Evolutionary conservation across 176 grass and related monocot genomes (phyloP).

Genomic region (Pharus latifolius): DNA sequence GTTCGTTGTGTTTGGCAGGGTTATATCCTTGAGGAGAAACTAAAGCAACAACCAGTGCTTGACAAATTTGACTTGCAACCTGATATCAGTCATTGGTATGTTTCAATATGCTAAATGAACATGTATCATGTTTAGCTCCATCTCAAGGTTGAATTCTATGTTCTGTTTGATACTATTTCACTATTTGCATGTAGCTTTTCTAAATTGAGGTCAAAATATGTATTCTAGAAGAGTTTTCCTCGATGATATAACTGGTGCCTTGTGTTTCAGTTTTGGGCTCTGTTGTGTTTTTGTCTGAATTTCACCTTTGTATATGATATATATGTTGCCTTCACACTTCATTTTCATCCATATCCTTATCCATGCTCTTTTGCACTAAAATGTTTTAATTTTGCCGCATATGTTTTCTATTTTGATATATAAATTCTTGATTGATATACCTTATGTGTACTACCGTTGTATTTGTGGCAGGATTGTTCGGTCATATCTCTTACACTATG

Average conservation of each 20-base stretch:
- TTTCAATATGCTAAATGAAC: neutral
- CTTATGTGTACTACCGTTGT: slow-evolving; percentile 2
- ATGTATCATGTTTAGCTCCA: neutral
- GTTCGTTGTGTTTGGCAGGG: slow-evolving; percentile 43
- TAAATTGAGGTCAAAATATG: neutral
- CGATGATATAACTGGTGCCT: neutral
- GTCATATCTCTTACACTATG: slow-evolving; percentile 96
- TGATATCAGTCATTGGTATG: slow-evolving; percentile 68
- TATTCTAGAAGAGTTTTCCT: neutral
- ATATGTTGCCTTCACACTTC: neutral
- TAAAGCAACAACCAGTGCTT: slow-evolving; percentile 47
- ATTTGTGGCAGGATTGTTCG: slow-evolving; percentile 69
- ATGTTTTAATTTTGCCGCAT: neutral
- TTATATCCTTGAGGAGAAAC: slow-evolving; percentile 77
- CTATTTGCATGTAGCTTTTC: neutral
- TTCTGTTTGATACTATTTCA: neutral
- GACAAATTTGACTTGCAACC: slow-evolving; percentile 63
- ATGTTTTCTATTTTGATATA: neutral
- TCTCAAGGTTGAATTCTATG: neutral
- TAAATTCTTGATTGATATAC: neutral
- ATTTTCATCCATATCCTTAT: neutral
- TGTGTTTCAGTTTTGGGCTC: too few species aligned
- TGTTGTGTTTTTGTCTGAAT: neutral
- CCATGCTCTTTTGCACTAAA: neutral
- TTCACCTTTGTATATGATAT: neutral